Evolutionary conservation across 2,329 filamentous ascomycete genomes (phyloP).

Genomic region (Trichoderma atrobrunneum): DNA sequence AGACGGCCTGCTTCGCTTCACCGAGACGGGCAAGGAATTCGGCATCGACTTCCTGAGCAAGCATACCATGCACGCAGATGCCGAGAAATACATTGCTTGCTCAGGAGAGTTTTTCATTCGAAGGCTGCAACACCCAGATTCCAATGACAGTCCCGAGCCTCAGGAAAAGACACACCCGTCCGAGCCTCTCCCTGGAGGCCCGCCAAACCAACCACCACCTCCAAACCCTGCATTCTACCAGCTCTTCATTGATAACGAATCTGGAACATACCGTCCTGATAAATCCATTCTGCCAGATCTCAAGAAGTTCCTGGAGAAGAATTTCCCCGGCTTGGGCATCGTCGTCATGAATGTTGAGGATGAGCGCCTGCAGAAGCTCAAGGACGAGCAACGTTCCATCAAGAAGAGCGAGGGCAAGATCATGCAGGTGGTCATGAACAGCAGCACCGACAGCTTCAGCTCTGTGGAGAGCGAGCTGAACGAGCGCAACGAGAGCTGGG

Average conservation of each 20-base stretch:
- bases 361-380: constrained; percentile 69
- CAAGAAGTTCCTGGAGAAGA: constrained; percentile 64
- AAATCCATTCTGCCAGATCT: constrained; percentile 70
- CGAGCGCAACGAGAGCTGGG: constrained; percentile 41
- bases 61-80: constrained; percentile 95
- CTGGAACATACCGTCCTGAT: constrained; percentile 88
- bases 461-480: constrained; percentile 54
- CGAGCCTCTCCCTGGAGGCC: constrained; percentile 46
- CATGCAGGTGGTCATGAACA: constrained; percentile 56
- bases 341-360: constrained; percentile 76
- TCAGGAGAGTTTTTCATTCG: constrained; percentile 92
- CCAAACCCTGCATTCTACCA: constrained; percentile 64
- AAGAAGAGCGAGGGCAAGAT: constrained; percentile 64
- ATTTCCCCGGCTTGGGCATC: constrained; percentile 75
- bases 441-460: constrained; percentile 51
- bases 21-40: constrained; percentile 93
- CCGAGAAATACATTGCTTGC: constrained; percentile 85
- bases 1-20: constrained; percentile 84
- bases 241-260: constrained; percentile 92
- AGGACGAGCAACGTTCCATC: constrained; percentile 67
- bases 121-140: constrained; percentile 53
- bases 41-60: constrained; percentile 91
- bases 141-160: constrained; percentile 43
- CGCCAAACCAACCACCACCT: constrained; percentile 43
- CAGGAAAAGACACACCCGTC: constrained; percentile 51